Evolutionary conservation across 306 rosid genomes (phyloP).

Genomic region (Acacia crassicarpa): DNA sequence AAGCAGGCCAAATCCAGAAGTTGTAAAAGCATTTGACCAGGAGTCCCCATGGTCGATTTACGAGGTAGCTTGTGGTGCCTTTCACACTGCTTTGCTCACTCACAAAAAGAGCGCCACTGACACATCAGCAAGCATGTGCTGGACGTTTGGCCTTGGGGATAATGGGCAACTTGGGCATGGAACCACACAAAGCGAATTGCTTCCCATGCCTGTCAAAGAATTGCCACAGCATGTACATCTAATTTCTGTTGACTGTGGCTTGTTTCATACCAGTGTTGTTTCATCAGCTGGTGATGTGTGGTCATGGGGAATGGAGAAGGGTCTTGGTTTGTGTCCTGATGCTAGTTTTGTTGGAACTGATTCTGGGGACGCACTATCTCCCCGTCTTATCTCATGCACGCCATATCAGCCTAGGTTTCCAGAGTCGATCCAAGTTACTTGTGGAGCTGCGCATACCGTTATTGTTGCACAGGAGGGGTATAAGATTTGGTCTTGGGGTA

Average conservation of each 20-base stretch:
- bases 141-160: slow-evolving; percentile 91
- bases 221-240: slow-evolving; percentile 56
- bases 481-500: slow-evolving; percentile 91
- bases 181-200: slow-evolving; percentile 52
- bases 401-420: slow-evolving; percentile 49
- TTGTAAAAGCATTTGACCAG: slow-evolving; percentile 48
- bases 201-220: slow-evolving; percentile 64
- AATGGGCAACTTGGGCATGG: slow-evolving; percentile 97
- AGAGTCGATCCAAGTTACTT: slow-evolving; percentile 65
- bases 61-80: slow-evolving; percentile 87
- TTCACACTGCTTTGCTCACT: slow-evolving; percentile 88
- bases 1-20: slow-evolving; percentile 58
- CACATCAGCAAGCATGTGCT: slow-evolving; percentile 57
- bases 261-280: slow-evolving; percentile 84
- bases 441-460: slow-evolving; percentile 95
- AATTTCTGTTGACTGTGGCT: slow-evolving; percentile 70
- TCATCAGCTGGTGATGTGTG: slow-evolving; percentile 84
- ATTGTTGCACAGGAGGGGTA: slow-evolving; percentile 63
- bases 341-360: slow-evolving; percentile 58
- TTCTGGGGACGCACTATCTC: slow-evolving; percentile 78
- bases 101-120: slow-evolving; percentile 49
- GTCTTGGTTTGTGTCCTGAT: slow-evolving; percentile 91
- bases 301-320: slow-evolving; percentile 99
- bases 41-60: slow-evolving; percentile 57
- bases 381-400: slow-evolving; percentile 45